Evolutionary conservation across 2,329 filamentous ascomycete genomes (phyloP).

Genomic region (Bimuria novae-zelandiae): DNA sequence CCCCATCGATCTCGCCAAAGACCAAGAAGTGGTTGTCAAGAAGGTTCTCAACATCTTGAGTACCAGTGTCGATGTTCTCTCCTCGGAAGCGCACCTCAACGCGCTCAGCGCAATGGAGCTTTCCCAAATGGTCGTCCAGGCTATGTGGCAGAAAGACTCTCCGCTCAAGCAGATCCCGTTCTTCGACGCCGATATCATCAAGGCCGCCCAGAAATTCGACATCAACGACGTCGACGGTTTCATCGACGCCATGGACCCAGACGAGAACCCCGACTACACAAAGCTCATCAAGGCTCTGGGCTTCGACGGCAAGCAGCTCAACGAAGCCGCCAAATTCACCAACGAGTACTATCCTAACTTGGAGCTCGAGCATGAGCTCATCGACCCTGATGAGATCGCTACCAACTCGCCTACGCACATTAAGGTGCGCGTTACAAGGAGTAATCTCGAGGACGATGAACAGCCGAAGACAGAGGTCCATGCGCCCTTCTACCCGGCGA

Average conservation of each 20-base stretch:
- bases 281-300: slow-evolving; percentile 77
- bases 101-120: slow-evolving; percentile 99
- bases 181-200: slow-evolving; percentile 81
- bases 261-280: slow-evolving; percentile 83
- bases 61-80: slow-evolving; percentile 92
- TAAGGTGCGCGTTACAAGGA: slow-evolving; percentile 78
- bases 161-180: slow-evolving; percentile 97
- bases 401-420: slow-evolving; percentile 82
- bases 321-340: slow-evolving; percentile 89
- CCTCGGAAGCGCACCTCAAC: slow-evolving; percentile 93
- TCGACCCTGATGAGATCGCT: slow-evolving; percentile 78
- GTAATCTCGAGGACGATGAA: slow-evolving; percentile 72
- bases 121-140: slow-evolving; percentile 98
- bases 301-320: slow-evolving; percentile 79
- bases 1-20: slow-evolving; percentile 92
- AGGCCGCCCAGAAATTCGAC: slow-evolving; percentile 77
- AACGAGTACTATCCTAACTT: slow-evolving; percentile 96
- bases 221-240: slow-evolving; percentile 97
- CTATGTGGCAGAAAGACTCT: slow-evolving; percentile 98
- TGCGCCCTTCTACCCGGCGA: slow-evolving; percentile 88
- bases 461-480: slow-evolving; percentile 83
- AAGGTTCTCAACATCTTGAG: slow-evolving; percentile 88
- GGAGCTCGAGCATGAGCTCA: slow-evolving; percentile 84
- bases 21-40: slow-evolving; percentile 84
- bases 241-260: slow-evolving; percentile 98